These are phyloP conservation scores for Leonotis leonurus DNA, from an alignment of 257 asterid species.

Conservation along the genomic window DNA sequence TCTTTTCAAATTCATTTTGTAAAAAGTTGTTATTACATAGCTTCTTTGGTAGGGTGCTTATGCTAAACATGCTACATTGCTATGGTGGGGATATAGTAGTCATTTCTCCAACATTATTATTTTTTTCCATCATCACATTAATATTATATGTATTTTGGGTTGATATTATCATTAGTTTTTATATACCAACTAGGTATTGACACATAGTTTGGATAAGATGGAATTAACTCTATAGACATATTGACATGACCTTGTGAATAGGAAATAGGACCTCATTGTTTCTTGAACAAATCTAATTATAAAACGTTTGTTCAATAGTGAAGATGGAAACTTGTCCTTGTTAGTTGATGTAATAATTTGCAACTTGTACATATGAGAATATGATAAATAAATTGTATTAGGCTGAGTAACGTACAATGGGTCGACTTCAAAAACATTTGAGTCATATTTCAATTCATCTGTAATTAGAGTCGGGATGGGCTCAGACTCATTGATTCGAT, in stretches of 20 bases:
- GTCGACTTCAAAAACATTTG: not conserved
- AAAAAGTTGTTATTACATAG: not conserved
- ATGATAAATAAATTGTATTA: not conserved
- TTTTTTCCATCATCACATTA: too few relatives aligned
- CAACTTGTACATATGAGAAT: not conserved
- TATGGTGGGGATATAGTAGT: too few relatives aligned
- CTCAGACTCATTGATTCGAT: too few relatives aligned
- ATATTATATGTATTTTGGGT: too few relatives aligned
- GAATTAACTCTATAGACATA: conserved; percentile 16
- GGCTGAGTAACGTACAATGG: not conserved
- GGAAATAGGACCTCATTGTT: not conserved
- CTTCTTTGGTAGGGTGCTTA: not conserved
- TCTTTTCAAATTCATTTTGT: not conserved
- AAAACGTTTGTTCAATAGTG: not conserved
- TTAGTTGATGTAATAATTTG: not conserved
- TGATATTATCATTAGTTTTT: too few relatives aligned
- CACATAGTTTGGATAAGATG: conserved; percentile 25
- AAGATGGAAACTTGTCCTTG: not conserved
- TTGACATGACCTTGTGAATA: conserved; percentile 7
- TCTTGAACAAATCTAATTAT: conserved; percentile 13
- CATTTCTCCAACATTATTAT: too few relatives aligned
- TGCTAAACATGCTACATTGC: not conserved
- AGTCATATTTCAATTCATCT: not conserved
- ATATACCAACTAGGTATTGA: not conserved
- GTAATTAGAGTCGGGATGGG: too few relatives aligned